Evolutionary conservation across 2,329 filamentous ascomycete genomes (phyloP), one percentile per base, ranked within the genome.

Genomic region (Pseudopithomyces chartarum): DNA sequence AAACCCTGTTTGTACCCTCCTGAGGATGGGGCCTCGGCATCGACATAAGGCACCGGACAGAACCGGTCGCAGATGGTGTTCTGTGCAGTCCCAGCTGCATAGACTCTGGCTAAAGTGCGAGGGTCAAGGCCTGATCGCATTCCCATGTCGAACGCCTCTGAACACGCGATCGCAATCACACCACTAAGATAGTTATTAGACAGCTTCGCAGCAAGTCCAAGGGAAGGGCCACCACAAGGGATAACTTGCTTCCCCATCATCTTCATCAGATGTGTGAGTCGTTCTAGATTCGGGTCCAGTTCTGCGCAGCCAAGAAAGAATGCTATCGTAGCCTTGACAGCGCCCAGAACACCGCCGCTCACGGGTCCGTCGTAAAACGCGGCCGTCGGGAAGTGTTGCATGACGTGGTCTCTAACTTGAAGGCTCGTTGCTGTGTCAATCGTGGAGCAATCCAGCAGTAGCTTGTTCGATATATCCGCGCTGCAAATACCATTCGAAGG

Each of bases 181-280:
- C 83, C 84, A 0, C 81, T 85, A 47, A 82, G 78, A 67, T 87
- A 87, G 63, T 87, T 87, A 65, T 87, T 87, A 53, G 80, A 84
- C 6, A 87, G 72, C 69, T 87, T 87, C 0, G 85, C 84, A 0
- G 83, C 81, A 2, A 87, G 78, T 0, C 85, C 84, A 0, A 86
- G 76, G 0, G 81, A 81, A 0, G 82, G 79, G 0, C 80, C 83
- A 2, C 85, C 85, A 61, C 85, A 87, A 4, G 83, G 76, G 48
- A 87, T 82, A 39, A 85, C 72, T 50, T 81, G 75, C 43, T 76
- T 76, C 26, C 84, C 85, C 82, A 87, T 85, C 40, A 80, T 69
- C 12, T 72, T 60, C 23, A 85, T 70, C 5, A 87, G 63, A 19
- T 66, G 57, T n/a, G 70, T 74, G 7, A 86, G 67, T 6, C 72